Base-by-base conservation (phyloP, 192 early-diverging fungal species). In the Backusella tarrabulga region DNA sequence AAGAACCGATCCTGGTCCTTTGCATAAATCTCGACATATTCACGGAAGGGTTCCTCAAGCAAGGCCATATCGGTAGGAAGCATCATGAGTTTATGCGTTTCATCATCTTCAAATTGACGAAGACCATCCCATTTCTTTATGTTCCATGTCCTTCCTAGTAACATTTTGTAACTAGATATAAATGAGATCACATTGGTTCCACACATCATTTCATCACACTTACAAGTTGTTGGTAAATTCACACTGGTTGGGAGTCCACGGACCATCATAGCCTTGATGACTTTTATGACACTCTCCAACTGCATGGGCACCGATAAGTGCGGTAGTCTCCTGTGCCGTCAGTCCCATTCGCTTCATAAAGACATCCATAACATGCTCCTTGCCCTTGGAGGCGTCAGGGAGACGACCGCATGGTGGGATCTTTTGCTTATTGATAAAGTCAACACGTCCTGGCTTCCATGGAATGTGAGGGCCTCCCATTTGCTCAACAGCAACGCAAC, bases 21-120 rank as follows among this genome's bases (percentile, higher is more conserved):
- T 12, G 93, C 93, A 81, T 93, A 94, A n/a, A 88, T 77, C 50
- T 90, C 81, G 34, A 89, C 90, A 66, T 85, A 86, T 66, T 83
- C 73, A 41, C 85, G 83, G 79, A 92, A 92, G n/a, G 88, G 85
- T 74, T 91, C 88, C 54, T 84, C 79, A 50, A 92, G 74, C 17
- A 93, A 74, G 17, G 91, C 90, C 82, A 93, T 84, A 82, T 94
- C 93, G 52, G 89, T 75, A 40, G 90, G 89, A 40, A 92, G 81
- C 91, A 93, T 94, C 91, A 92, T 93, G 26, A 91, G 50, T 34
- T 81, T 72, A 32, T 36, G 72, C 52, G 78, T 78, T 26, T 76
- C 77, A 38, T 79, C 77, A 35, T 79, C 70, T 6, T 72, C 72
- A 67, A 84, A 84, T 71, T 86, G 83, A 35, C 52, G 77, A 35